Evolutionary conservation across 371 early-diverging fungal species (phyloP), one percentile per base, ranked within the genome.

Genomic region (Circinella umbellata): DNA sequence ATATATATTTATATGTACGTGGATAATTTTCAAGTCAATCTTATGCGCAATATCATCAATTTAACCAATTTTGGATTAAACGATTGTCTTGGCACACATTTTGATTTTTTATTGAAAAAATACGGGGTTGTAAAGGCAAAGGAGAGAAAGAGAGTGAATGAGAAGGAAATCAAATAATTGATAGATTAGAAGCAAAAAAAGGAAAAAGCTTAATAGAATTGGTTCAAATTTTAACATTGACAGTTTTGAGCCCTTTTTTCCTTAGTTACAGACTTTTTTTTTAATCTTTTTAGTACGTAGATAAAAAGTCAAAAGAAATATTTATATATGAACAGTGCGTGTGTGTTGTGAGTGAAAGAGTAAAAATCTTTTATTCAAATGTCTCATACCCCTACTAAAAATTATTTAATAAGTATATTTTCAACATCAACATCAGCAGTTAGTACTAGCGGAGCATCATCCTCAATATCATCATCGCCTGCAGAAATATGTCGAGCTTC

Each of bases 401-500:
- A 18, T 18, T 64, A 53, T 34, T 64, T 53, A n/a, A 27, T 34
- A 13, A 55, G n/a, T 14, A 49, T 46, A 11, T n/a, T n/a, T n/a
- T n/a, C n/a, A n/a, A n/a, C n/a, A n/a, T n/a, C n/a, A n/a, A n/a
- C n/a, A n/a, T n/a, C 39, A 6, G 10, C 39, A 39, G 6, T n/a
- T 10, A 39, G 10, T 39, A 39, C 4, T 10, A 39, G 13, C 57
- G 27, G 34, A 34, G 27, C 57, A 34, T 55, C 57, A n/a, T n/a
- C n/a, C n/a, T n/a, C n/a, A n/a, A n/a, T n/a, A n/a, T n/a, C n/a
- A n/a, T n/a, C n/a, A n/a, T n/a, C n/a, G 27, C 27, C 51, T 64
- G 64, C 64, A 64, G 68, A 61, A 62, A 42, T 61, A 68, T 68
- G 68, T 49, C 49, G 68, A 62, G 68, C 68, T 62, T 68, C 68